Evolutionary conservation across 2,329 filamentous ascomycete species (phyloP).

Genomic region (Paecilomyces fulvus): DNA sequence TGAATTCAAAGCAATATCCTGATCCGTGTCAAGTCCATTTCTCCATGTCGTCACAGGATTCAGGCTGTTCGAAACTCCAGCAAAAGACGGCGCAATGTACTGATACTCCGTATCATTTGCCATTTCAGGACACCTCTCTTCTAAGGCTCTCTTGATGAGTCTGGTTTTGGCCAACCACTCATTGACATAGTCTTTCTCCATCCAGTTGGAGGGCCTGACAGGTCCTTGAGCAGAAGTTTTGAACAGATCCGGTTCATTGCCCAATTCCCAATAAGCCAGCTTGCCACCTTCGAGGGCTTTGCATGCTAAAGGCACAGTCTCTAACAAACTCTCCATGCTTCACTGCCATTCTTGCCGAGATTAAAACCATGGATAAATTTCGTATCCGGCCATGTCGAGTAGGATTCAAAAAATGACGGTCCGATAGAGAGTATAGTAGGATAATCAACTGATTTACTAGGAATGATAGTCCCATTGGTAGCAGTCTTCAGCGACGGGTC

Average conservation of each 20-base stretch:
- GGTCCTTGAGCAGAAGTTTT: slow-evolving; percentile 44
- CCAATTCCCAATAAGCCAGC: slow-evolving; percentile 53
- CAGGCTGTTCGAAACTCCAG: slow-evolving; percentile 43
- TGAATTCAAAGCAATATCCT: slow-evolving; percentile 46
- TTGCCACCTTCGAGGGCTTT: slow-evolving; percentile 45
- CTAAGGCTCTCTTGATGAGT: slow-evolving; percentile 40
- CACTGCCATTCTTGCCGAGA: slow-evolving; percentile 44
- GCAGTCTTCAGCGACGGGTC: slow-evolving; percentile 44
- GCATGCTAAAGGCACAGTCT: slow-evolving; percentile 50
- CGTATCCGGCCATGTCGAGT: slow-evolving; percentile 47
- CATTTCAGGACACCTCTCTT: slow-evolving; percentile 45
- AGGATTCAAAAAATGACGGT: slow-evolving; percentile 55
- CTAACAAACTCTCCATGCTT: slow-evolving; percentile 44
- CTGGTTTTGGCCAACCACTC: slow-evolving; percentile 52
- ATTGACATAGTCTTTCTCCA: slow-evolving; percentile 46
- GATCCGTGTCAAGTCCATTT: slow-evolving; percentile 44
- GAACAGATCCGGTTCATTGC: slow-evolving; percentile 57
- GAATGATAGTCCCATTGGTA: slow-evolving; percentile 46
- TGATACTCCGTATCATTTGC: slow-evolving; percentile 34
- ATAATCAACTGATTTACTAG: slow-evolving; percentile 47
- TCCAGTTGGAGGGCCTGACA: slow-evolving; percentile 46
- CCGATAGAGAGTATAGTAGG: slow-evolving; percentile 54
- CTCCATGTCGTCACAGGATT: slow-evolving; percentile 44
- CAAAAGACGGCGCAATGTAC: slow-evolving; percentile 53
- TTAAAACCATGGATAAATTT: slow-evolving; percentile 58